Evolutionary conservation across 1,284 basidiomycete genomes (phyloP), one percentile per base, ranked within the genome.

Genomic region (Abortiporus biennis): DNA sequence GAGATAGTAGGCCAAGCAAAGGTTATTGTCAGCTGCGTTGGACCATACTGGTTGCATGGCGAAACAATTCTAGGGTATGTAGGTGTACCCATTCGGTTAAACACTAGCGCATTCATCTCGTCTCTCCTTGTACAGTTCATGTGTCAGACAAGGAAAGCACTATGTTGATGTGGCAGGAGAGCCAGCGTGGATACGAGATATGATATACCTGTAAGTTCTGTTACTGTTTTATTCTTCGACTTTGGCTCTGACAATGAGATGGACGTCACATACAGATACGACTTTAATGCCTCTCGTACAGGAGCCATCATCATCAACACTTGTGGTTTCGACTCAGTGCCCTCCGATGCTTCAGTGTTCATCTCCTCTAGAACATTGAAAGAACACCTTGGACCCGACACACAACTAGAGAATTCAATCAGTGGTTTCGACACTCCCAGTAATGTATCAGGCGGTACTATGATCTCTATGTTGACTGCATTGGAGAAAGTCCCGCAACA

Each of bases 311-410:
- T 92, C 47, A 69, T 90, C 6, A 81, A 80, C 9, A 68, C 75
- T 2, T 84, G 77, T 46, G 87, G 83, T 0, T 75, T 85, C 48
- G 87, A 90, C 59, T 83, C 82, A 13, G 56, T 86, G 12, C 85
- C 86, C 2, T 77, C 79, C 12, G 87, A 90, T 57, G 57, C 81
- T 17, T 58, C 68, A 5, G 75, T 77, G 1, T 80, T 75, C 59
- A 64, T 85, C 38, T 66, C 75, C 12, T 73, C 71, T 25, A 65
- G 65, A 38, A 71, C 67, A 1, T 62, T 74, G 40, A 71, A 76
- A 51, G 51, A 53, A 5, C 50, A 55, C 33, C 58, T 55, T 3
- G 66, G 61, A 16, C 51, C 53, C 9, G 44, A 58, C 15, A 48
- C 65, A 11, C 57, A 56, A 3, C 56, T 63, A 16, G 64, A 61